phyloP scores from a whole-genome alignment of 805 yeast genomes.

The Ogataea paraovalis region DNA sequence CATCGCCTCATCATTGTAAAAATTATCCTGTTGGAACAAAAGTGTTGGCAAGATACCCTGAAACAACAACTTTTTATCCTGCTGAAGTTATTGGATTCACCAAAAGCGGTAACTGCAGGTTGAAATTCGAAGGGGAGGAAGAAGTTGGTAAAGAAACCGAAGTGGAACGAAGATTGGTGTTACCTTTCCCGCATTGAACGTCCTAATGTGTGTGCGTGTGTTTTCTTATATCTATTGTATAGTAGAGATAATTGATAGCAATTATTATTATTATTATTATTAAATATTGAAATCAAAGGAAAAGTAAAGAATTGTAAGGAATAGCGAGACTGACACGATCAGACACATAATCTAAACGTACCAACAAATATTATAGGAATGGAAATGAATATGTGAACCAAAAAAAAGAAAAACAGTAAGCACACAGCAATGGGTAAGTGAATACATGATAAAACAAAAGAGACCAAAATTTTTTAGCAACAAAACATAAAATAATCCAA shows the following conservation, averaged over 20 bases:
- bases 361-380: too few species aligned
- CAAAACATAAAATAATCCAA: background rate
- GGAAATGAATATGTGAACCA: background rate
- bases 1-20: conserved; percentile 26
- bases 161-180: conserved; percentile 77
- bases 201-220: background rate
- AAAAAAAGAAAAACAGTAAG: background rate
- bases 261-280: too few species aligned
- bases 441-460: too few species aligned
- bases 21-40: conserved; percentile 71
- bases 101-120: conserved; percentile 70
- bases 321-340: too few species aligned
- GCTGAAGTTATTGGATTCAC: conserved; percentile 83
- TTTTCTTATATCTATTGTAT: too few species aligned
- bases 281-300: too few species aligned
- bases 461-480: too few species aligned
- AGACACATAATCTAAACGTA: too few species aligned
- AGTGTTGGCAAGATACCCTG: conserved; percentile 93
- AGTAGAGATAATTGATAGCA: too few species aligned
- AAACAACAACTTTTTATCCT: conserved; percentile 93
- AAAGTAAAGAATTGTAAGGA: too few species aligned
- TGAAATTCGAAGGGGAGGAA: conserved; percentile 94
- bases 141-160: conserved; percentile 94
- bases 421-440: too few species aligned
- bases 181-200: conserved; percentile 54